Conservation (phyloP, 2,329 filamentous ascomycete genomes). For the Fusarium decemcellulare region DNA sequence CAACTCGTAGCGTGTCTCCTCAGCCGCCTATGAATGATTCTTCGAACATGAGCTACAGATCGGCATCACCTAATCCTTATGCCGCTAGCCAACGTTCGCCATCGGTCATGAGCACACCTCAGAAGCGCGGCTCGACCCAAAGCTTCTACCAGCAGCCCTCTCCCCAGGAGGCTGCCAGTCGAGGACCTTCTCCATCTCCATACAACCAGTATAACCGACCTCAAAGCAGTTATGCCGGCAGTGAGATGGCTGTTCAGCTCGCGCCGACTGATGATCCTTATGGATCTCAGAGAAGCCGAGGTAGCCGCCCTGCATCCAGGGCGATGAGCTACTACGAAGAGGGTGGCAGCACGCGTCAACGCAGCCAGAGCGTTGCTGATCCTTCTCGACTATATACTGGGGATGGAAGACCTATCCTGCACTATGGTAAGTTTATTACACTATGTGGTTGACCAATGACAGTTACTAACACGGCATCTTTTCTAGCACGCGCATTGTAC, state of each 20-base stretch:
- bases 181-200: constrained; percentile 64
- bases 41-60: constrained; percentile 59
- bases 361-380: constrained; percentile 91
- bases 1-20: constrained; percentile 75
- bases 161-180: constrained; percentile 60
- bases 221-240: constrained; percentile 63
- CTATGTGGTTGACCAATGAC: neutral
- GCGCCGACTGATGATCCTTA: constrained; percentile 72
- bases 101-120: constrained; percentile 57
- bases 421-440: constrained; percentile 83
- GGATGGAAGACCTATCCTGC: constrained; percentile 89
- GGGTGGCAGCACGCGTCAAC: constrained; percentile 60
- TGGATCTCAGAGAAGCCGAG: constrained; percentile 68
- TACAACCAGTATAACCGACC: constrained; percentile 65
- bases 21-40: constrained; percentile 67
- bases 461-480: constrained; percentile 38
- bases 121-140: constrained; percentile 64
- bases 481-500: constrained; percentile 89
- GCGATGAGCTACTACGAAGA: constrained; percentile 72
- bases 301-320: constrained; percentile 64
- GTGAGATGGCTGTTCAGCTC: constrained; percentile 79
- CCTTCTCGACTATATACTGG: constrained; percentile 84
- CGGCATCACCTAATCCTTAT: constrained; percentile 77
- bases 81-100: constrained; percentile 54
- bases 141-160: constrained; percentile 68